These are phyloP conservation scores for Botrytis deweyae DNA, from an alignment of 2,329 filamentous ascomycete species.

Conservation along the genomic window DNA sequence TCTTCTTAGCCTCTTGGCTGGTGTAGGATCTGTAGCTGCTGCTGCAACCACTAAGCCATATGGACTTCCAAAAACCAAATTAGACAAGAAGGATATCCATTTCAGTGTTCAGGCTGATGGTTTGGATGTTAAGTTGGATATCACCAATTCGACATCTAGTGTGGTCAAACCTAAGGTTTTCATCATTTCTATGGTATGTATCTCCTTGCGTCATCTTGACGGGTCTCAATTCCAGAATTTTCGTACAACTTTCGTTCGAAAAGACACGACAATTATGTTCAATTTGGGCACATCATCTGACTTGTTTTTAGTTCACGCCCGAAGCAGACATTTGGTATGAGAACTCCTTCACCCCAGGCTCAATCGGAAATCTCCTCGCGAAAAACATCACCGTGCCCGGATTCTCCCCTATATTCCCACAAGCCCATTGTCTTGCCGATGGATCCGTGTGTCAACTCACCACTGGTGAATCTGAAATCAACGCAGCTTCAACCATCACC, in stretches of 20 bases:
- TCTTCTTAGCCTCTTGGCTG: slow-evolving; percentile 16
- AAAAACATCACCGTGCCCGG: slow-evolving; percentile 60
- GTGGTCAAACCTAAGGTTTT: slow-evolving; percentile 53
- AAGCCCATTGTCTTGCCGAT: slow-evolving; percentile 61
- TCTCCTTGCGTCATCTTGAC: neutral
- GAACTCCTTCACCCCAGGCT: slow-evolving; percentile 46
- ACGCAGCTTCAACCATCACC: slow-evolving; percentile 65
- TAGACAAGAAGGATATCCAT: slow-evolving; percentile 17
- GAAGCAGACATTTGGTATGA: slow-evolving; percentile 63
- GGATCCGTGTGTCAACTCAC: slow-evolving; percentile 66
- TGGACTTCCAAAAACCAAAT: neutral
- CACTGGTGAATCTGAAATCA: slow-evolving; percentile 71
- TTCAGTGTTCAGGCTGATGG: slow-evolving; percentile 11
- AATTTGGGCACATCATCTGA: neutral
- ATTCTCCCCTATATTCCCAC: slow-evolving; percentile 63
- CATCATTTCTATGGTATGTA: slow-evolving; percentile 59
- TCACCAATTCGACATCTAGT: slow-evolving; percentile 6
- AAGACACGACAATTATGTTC: neutral
- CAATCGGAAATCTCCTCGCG: slow-evolving; percentile 55
- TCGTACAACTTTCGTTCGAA: neutral
- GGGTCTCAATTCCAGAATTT: neutral
- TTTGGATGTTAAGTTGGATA: slow-evolving; percentile 11
- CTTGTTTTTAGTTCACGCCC: slow-evolving; percentile 52
- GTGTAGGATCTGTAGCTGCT: slow-evolving; percentile 10
- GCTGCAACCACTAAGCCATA: slow-evolving; percentile 18